Evolutionary conservation across 2,329 filamentous ascomycete genomes (phyloP).

Genomic region (Teratosphaeria pseudoeucalypti): DNA sequence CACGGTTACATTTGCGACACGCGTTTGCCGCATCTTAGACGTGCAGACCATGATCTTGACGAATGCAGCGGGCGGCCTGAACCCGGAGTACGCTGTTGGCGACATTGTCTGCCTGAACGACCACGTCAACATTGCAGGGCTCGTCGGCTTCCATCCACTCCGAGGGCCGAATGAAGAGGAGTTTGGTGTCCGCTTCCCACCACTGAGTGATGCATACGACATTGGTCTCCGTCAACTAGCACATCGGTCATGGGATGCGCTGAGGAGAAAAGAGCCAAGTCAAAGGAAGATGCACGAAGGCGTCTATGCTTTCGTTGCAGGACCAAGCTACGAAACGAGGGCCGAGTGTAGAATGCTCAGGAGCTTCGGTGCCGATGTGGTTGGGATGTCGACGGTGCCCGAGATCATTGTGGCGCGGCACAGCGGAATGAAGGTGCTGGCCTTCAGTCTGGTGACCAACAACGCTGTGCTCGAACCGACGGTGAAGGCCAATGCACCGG

Average conservation of each 20-base stretch:
- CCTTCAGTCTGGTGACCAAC: conserved; percentile 58
- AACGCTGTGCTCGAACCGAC: conserved; percentile 50
- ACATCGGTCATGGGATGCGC: conserved; percentile 47
- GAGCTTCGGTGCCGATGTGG: conserved; percentile 54
- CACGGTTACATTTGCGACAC: conserved; percentile 51
- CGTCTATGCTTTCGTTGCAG: conserved; percentile 55
- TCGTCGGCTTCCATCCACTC: conserved; percentile 51
- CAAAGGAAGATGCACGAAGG: conserved; percentile 50
- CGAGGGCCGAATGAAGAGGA: conserved; percentile 53
- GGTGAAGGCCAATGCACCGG: conserved; percentile 46
- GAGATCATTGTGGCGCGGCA: conserved; percentile 58
- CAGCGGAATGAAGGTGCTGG: conserved; percentile 51
- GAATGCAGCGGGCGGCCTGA: conserved; percentile 56
- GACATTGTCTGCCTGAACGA: conserved; percentile 58
- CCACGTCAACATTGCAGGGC: conserved; percentile 53
- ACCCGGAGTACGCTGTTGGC: conserved; percentile 52
- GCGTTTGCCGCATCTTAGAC: conserved; percentile 53
- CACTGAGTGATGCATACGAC: conserved; percentile 57
- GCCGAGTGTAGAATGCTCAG: conserved; percentile 55
- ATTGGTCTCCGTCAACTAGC: conserved; percentile 47
- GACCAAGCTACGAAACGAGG: conserved; percentile 56
- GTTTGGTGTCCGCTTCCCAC: conserved; percentile 53
- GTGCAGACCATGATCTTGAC: conserved; percentile 54
- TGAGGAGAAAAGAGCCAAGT: conserved; percentile 33
- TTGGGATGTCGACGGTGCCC: conserved; percentile 61